Percentiles rank a stretch among this genome's conserved stretches.
Conservation (phyloP, 1,139 yeast species). For the Saccharomycopsis hybrid region DNA sequence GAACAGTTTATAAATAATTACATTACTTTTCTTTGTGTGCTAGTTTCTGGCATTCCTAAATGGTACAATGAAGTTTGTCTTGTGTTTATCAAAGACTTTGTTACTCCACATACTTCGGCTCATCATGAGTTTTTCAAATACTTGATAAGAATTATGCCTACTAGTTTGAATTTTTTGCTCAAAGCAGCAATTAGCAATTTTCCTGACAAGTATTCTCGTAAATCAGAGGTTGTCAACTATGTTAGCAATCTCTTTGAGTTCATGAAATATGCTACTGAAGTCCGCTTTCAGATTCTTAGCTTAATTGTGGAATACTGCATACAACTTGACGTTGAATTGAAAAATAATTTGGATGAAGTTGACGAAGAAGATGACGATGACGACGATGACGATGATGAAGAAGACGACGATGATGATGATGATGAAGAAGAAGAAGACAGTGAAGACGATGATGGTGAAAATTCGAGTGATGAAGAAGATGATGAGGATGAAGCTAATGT, state of each 20-base stretch:
- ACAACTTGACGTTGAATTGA: conserved; percentile 89
- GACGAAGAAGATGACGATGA: conserved; percentile 71
- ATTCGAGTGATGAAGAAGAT: conserved; percentile 19
- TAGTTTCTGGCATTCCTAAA: conserved; percentile 81
- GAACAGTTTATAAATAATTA: conserved; percentile 40
- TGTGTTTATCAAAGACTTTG: conserved; percentile 57
- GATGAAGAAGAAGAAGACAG: background rate
- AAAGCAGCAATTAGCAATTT: conserved; percentile 50
- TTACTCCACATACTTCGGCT: conserved; percentile 28
- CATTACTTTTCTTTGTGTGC: conserved; percentile 66
- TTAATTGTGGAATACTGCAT: conserved; percentile 72
- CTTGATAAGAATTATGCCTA: conserved; percentile 70
- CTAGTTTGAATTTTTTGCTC: conserved; percentile 64
- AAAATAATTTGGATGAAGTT: conserved; percentile 77
- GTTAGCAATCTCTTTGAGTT: conserved; percentile 55
- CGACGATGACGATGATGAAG: conserved; percentile 29
- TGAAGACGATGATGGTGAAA: background rate
- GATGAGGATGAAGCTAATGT: conserved; percentile 22
- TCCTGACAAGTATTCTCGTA: conserved; percentile 73
- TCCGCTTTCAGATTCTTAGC: conserved; percentile 72
- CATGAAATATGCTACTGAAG: conserved; percentile 65
- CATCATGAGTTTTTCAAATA: conserved; percentile 67
- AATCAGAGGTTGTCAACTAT: conserved; percentile 52
- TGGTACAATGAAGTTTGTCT: conserved; percentile 82
- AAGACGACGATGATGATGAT: conserved; percentile 10